Evolutionary conservation across 176 grass and related monocot species (phyloP).

Genomic region (Musa schizocarpa): DNA sequence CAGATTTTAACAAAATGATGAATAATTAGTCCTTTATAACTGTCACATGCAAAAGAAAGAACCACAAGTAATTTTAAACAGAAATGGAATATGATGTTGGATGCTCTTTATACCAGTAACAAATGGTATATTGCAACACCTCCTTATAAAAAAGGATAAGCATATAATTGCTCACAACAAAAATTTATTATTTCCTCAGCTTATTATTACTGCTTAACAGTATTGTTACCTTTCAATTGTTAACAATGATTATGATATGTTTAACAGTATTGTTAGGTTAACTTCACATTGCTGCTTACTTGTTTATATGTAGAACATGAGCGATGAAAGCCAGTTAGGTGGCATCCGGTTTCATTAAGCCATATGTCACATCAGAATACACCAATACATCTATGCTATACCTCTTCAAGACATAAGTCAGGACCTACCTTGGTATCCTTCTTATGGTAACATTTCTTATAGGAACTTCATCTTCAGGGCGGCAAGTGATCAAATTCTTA

Average conservation of each 20-base stretch:
- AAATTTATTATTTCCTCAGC: too few relatives aligned
- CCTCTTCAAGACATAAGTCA: conserved; percentile 4
- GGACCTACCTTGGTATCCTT: conserved; percentile 82
- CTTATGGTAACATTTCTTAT: conserved; percentile 85
- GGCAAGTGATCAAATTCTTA: conserved; percentile 91
- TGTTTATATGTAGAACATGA: not conserved
- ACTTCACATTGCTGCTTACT: not conserved
- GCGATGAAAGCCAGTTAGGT: not conserved
- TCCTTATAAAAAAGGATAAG: too few relatives aligned
- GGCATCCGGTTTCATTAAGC: not conserved
- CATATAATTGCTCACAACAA: too few relatives aligned
- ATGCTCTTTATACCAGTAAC: too few relatives aligned
- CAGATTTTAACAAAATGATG: too few relatives aligned
- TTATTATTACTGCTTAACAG: too few relatives aligned
- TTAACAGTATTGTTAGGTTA: not conserved
- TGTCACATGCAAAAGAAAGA: too few relatives aligned
- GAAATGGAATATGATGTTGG: too few relatives aligned
- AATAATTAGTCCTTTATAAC: too few relatives aligned
- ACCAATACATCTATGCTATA: not conserved
- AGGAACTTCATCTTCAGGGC: conserved; percentile 70
- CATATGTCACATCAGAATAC: not conserved
- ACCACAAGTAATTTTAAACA: too few relatives aligned
- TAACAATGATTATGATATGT: not conserved
- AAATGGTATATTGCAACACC: too few relatives aligned
- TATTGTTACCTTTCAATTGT: too few relatives aligned